Conservation (phyloP, 2,329 filamentous ascomycete genomes). For the Drechslera avenae region DNA sequence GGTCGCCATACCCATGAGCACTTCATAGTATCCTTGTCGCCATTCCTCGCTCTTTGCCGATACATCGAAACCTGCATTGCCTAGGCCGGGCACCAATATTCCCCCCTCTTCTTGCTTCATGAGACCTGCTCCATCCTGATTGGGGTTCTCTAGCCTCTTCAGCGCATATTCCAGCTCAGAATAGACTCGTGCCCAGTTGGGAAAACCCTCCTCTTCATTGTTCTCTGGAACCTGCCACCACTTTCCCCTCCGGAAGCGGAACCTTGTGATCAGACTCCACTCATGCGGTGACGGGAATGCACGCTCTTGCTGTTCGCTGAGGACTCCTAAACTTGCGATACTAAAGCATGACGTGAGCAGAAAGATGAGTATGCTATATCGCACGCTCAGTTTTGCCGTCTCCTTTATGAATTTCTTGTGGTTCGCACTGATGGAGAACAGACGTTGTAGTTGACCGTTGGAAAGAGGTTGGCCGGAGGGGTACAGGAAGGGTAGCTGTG, state of each 20-base stretch:
- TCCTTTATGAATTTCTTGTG: conserved; percentile 71
- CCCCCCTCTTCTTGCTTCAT: conserved; percentile 61
- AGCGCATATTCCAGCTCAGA: conserved; percentile 65
- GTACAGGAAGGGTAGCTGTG: conserved; percentile 70
- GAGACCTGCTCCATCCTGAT: conserved; percentile 70
- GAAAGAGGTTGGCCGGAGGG: conserved; percentile 53
- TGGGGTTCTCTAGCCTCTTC: conserved; percentile 69
- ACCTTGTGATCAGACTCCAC: conserved; percentile 74
- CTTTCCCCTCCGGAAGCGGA: conserved; percentile 65
- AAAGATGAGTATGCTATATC: conserved; percentile 70
- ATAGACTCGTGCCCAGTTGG: conserved; percentile 73
- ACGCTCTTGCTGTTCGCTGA: conserved; percentile 77
- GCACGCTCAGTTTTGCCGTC: conserved; percentile 71
- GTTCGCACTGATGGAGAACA: conserved; percentile 73
- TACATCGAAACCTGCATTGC: conserved; percentile 67
- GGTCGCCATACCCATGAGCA: conserved; percentile 76
- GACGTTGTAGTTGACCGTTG: conserved; percentile 62
- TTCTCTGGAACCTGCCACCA: conserved; percentile 57
- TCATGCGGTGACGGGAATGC: conserved; percentile 80
- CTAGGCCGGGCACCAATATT: conserved; percentile 41
- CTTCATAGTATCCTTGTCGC: conserved; percentile 83
- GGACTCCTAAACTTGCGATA: conserved; percentile 67
- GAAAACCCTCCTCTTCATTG: conserved; percentile 62
- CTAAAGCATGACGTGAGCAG: conserved; percentile 64
- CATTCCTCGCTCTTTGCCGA: conserved; percentile 79